Evolutionary conservation across 768 basidiomycete genomes (phyloP), one percentile per base, ranked within the genome.

Genomic region (Boletus subcaerulescens): DNA sequence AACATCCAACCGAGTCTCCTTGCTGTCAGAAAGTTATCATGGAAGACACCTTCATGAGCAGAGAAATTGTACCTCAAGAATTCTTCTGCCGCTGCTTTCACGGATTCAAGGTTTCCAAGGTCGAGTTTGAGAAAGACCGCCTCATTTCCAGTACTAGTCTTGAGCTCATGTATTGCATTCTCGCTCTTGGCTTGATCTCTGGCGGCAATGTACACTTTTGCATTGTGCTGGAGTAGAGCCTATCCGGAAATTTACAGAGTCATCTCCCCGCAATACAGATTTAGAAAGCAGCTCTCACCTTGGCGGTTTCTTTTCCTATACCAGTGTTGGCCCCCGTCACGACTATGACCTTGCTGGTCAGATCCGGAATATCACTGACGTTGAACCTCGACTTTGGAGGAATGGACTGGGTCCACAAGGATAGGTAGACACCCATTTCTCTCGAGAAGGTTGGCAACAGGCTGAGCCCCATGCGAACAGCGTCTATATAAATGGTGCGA

Each of bases 1-100:
- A 5, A 79, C 70, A 49, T 83, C 71, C 14, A 84, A 65, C 50
- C 71, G 65, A 2, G 56, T 69, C 57, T 83, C 81, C 55, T 75
- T 76, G 35, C 76, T 79, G 41, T 18, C 4, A 9, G 46, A 17
- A 9, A 29, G 29, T 29, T 35, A 35, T 35, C 14, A 11, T 14
- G 33, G 13, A 13, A 13, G 33, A 6, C 8, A 35, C 14, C 33
- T 35, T 12, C 12, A 35, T 35, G 33, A 35, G 33, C 12, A 13
- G 4, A 13, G 33, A 35, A 14, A 6, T 14, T 35, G 38, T 15
- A 66, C 67, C 61, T 56, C 41, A 47, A 32, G 43, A 72, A 77
- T 32, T 66, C 66, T 48, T 73, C 65, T 1, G 72, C 76, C 18
- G 76, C 71, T 0, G 58, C 45, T 44, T 72, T 72, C 43, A 77